Conservation (phyloP, 148 eudicot species). For the Fagopyrum homotropicum region DNA sequence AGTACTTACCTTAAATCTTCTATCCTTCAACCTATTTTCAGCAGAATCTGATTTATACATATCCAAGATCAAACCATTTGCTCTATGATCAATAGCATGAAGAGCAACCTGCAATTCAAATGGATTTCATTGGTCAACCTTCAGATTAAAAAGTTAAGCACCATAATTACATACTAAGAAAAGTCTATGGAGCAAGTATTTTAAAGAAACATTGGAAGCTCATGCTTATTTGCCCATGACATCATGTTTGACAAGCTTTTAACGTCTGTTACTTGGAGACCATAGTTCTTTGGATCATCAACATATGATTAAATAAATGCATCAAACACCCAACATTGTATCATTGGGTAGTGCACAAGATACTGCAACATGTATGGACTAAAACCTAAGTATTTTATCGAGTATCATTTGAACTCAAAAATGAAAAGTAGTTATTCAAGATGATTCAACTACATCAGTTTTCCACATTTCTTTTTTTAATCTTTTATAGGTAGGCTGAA, state of each 20-base stretch:
- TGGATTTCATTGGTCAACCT: background rate
- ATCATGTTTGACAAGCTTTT: conserved; percentile 69
- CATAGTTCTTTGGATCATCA: conserved; percentile 67
- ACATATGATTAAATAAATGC: conserved; percentile 53
- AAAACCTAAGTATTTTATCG: too few species aligned
- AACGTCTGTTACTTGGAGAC: conserved; percentile 67
- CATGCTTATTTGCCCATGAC: conserved; percentile 45
- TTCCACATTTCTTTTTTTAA: background rate
- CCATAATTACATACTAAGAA: background rate
- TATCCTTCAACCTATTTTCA: conserved; percentile 61
- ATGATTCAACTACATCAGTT: background rate
- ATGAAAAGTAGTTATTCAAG: background rate
- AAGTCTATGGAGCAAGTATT: background rate
- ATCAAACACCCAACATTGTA: conserved; percentile 2
- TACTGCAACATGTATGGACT: background rate
- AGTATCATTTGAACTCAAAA: too few species aligned
- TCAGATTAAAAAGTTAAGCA: background rate
- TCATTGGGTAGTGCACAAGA: background rate
- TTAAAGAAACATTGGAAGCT: conserved; percentile 62
- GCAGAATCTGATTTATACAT: conserved; percentile 66
- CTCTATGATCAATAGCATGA: conserved; percentile 93
- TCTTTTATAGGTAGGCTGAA: background rate
- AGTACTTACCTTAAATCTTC: conserved; percentile 71
- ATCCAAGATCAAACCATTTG: conserved; percentile 82
- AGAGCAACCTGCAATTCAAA: conserved; percentile 63